phyloP scores from a whole-genome alignment of 1,139 yeast species.

The Starmera stellimalicola region DNA sequence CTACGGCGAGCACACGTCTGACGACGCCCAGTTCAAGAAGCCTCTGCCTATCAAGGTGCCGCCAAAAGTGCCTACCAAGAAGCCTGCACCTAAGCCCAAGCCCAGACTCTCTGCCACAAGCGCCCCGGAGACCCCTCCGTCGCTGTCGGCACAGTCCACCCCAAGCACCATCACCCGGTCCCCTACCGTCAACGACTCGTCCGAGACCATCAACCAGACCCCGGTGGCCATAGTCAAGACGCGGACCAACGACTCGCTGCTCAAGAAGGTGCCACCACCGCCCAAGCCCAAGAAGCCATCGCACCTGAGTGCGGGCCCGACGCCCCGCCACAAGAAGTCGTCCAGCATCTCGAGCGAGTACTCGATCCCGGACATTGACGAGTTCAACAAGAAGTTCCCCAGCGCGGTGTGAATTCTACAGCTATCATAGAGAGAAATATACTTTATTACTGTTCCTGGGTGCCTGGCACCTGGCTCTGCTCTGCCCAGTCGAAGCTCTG shows the following conservation, averaged over 20 bases:
- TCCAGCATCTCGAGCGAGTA: no score
- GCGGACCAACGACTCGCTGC: slow-evolving; percentile 9
- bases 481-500: no score
- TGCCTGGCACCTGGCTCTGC: no score
- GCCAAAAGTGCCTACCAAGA: slow-evolving; percentile 8
- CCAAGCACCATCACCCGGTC: slow-evolving; percentile 21
- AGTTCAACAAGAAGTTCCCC: not conserved
- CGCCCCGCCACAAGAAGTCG: no score
- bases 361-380: no score
- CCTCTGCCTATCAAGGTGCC: slow-evolving; percentile 13
- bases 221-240: no score
- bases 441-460: no score
- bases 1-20: slow-evolving; percentile 41
- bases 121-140: slow-evolving; percentile 12
- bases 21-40: slow-evolving; percentile 17
- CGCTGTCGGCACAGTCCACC: slow-evolving; percentile 19
- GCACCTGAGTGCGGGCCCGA: slow-evolving; percentile 28
- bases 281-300: slow-evolving; percentile 56
- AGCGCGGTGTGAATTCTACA: no score
- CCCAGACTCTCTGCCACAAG: no score
- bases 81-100: no score
- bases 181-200: slow-evolving; percentile 4
- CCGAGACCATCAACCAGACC: not conserved
- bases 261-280: slow-evolving; percentile 31
- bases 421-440: no score